Percentiles rank a stretch among this genome's conserved stretches.
phyloP scores from a whole-genome alignment of 2,329 filamentous ascomycete species.

The Pestalotiopsis sp. region DNA sequence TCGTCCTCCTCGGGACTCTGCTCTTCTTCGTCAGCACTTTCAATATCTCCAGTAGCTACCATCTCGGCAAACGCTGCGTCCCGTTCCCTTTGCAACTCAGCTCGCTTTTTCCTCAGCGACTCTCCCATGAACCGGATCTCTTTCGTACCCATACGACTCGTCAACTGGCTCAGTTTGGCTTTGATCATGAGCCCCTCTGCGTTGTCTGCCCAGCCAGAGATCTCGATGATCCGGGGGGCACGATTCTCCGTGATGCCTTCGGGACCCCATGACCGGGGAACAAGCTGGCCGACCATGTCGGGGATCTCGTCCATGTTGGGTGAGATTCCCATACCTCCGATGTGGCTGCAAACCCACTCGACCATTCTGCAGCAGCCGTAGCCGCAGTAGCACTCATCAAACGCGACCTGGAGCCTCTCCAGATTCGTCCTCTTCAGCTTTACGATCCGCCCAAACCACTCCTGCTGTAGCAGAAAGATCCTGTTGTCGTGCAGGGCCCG shows the following conservation, averaged over 20 bases:
- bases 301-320: not conserved
- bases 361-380: not conserved
- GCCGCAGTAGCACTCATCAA: conserved; percentile 2
- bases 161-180: too few species aligned
- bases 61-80: too few species aligned
- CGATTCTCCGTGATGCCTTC: not conserved
- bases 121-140: too few species aligned
- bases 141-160: too few species aligned
- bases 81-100: too few species aligned
- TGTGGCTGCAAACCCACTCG: not conserved
- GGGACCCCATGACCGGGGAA: not conserved
- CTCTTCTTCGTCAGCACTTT: too few species aligned
- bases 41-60: too few species aligned
- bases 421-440: not conserved
- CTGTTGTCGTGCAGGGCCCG: too few species aligned
- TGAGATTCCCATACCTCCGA: not conserved
- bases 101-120: too few species aligned
- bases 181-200: not conserved
- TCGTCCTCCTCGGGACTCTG: too few species aligned
- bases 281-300: not conserved
- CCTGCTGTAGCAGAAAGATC: too few species aligned
- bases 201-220: not conserved
- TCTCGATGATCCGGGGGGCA: not conserved
- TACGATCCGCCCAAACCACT: too few species aligned
- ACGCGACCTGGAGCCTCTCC: not conserved